Evolutionary conservation across 305 asterid species (phyloP).

Genomic region (Plantago lanceolata): DNA sequence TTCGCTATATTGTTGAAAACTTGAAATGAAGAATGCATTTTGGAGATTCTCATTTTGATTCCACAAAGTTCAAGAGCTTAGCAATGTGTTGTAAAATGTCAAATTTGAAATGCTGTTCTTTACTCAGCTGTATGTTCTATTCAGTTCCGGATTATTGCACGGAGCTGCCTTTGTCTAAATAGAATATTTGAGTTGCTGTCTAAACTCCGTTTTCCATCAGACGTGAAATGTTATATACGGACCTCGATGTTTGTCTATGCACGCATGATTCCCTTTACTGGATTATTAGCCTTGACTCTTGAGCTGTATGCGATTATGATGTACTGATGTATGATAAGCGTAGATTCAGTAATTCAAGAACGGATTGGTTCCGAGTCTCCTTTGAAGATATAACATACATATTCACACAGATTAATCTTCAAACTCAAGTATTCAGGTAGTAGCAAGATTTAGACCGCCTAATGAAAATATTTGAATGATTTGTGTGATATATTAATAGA

Average conservation of each 20-base stretch:
- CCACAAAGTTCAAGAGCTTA: background rate
- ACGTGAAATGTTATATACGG: background rate
- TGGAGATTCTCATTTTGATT: constrained; percentile 5
- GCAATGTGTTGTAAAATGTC: constrained; percentile 1
- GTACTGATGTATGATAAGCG: background rate
- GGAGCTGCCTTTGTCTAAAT: no score
- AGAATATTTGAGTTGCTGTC: background rate
- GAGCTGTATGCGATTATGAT: background rate
- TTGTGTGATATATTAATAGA: background rate
- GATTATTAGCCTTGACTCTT: background rate
- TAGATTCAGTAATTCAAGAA: background rate
- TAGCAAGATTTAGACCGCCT: background rate
- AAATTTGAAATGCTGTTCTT: background rate
- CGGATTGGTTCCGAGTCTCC: background rate
- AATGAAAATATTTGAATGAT: background rate
- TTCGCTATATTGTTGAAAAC: constrained; percentile 1
- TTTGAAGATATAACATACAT: background rate
- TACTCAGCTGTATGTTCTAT: constrained; percentile 1
- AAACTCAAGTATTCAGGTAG: background rate
- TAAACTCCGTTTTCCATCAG: background rate
- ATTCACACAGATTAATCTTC: no score
- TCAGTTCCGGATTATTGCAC: background rate
- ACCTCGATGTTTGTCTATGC: background rate
- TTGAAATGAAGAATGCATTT: background rate
- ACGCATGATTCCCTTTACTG: background rate